These are phyloP conservation scores for Coemansia sp. DNA, from an alignment of 192 early-diverging fungal genomes.

Conservation along the genomic window DNA sequence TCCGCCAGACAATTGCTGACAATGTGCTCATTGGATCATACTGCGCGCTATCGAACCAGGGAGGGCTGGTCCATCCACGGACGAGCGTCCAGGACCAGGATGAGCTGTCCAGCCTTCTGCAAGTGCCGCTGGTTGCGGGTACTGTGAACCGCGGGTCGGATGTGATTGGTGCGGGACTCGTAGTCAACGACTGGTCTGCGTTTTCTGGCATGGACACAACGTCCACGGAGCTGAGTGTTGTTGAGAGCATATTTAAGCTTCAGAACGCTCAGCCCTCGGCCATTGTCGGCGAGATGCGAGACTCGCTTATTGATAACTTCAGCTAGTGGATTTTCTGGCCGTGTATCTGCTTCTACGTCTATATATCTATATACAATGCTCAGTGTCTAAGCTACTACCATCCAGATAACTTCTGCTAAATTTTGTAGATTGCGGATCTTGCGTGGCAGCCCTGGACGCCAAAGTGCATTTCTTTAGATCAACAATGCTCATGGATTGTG, in stretches of 20 bases:
- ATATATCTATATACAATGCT: background rate
- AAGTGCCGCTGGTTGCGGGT: slow-evolving; percentile 96
- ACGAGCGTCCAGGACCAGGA: slow-evolving; percentile 97
- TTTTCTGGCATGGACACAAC: slow-evolving; percentile 98
- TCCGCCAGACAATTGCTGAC: slow-evolving; percentile 96
- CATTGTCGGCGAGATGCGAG: slow-evolving; percentile 91
- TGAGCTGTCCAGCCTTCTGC: slow-evolving; percentile 93
- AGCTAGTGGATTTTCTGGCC: slow-evolving; percentile 50
- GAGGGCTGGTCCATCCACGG: slow-evolving; percentile 93
- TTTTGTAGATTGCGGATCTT: background rate
- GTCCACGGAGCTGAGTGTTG: slow-evolving; percentile 91
- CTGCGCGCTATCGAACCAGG: slow-evolving; percentile 95
- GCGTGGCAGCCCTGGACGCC: background rate
- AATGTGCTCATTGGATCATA: slow-evolving; percentile 96
- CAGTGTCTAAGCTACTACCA: background rate
- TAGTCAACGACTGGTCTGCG: slow-evolving; percentile 98
- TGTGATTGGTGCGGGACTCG: slow-evolving; percentile 92
- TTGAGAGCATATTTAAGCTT: slow-evolving; percentile 97
- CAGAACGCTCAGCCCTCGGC: slow-evolving; percentile 87
- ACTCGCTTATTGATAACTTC: slow-evolving; percentile 87
- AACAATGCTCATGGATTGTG: background rate
- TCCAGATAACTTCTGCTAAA: background rate
- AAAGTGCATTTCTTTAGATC: background rate
- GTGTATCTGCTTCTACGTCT: background rate
- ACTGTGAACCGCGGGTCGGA: slow-evolving; percentile 99